phyloP scores from a whole-genome alignment of 352 stramenopile genomes.

The Globisporangium megalacanthum region DNA sequence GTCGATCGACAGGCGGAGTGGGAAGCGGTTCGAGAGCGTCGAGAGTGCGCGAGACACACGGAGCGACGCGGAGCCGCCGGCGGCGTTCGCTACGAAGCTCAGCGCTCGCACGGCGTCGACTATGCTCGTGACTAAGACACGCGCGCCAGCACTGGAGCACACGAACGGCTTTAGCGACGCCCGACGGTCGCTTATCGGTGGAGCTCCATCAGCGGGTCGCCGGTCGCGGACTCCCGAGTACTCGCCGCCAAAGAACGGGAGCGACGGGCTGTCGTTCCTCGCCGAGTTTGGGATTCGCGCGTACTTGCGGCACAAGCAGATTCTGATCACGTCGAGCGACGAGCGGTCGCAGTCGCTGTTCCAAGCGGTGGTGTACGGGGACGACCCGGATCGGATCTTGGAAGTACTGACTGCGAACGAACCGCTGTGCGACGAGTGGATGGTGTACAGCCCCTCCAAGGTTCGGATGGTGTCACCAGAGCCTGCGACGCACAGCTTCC shows the following conservation, averaged over 20 bases:
- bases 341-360: slow-evolving; percentile 29
- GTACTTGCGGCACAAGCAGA: slow-evolving; percentile 38
- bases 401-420: slow-evolving; percentile 33
- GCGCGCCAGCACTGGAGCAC: not conserved
- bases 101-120: not conserved
- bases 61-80: not conserved
- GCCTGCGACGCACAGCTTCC: slow-evolving; percentile 2
- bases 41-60: not conserved
- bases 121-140: not conserved
- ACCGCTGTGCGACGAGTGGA: slow-evolving; percentile 35
- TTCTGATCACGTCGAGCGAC: slow-evolving; percentile 20
- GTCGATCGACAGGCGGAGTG: not conserved
- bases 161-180: not conserved
- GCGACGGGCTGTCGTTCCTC: slow-evolving; percentile 22
- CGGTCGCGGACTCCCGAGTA: slow-evolving; percentile 9
- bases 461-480: not conserved
- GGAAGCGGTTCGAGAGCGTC: not conserved
- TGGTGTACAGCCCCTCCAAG: slow-evolving; percentile 22
- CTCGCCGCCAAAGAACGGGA: slow-evolving; percentile 1
- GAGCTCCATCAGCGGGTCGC: not conserved
- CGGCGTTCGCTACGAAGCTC: not conserved
- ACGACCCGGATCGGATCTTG: slow-evolving; percentile 37
- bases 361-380: slow-evolving; percentile 26
- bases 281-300: slow-evolving; percentile 29
- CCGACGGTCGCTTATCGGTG: not conserved